Conservation (phyloP, 768 basidiomycete genomes). For the Boletus pseudopeckii region DNA sequence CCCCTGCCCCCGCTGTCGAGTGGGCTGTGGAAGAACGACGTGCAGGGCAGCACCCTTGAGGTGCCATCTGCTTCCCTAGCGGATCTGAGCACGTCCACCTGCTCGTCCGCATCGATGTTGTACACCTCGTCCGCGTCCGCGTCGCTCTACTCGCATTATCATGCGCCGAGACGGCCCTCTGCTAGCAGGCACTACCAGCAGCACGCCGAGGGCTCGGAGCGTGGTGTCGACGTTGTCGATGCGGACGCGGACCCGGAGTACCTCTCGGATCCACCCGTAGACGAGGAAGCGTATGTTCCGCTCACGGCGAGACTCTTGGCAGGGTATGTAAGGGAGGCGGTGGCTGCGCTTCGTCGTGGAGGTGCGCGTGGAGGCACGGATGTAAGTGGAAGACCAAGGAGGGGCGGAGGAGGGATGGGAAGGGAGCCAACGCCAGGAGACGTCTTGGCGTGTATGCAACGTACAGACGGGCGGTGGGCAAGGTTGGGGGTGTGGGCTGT, state of each 20-base stretch:
- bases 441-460: slow-evolving; percentile 43
- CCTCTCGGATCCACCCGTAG: slow-evolving; percentile 56
- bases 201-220: neutral
- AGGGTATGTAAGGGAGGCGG: slow-evolving; percentile 42
- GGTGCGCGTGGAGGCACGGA: slow-evolving; percentile 4
- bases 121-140: slow-evolving; percentile 21
- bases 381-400: slow-evolving; percentile 7
- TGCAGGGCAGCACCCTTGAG: slow-evolving; percentile 22
- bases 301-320: slow-evolving; percentile 53
- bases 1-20: slow-evolving; percentile 14
- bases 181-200: neutral
- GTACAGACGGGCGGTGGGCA: slow-evolving; percentile 62
- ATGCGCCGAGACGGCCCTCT: slow-evolving; percentile 13
- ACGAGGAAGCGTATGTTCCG: slow-evolving; percentile 63
- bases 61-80: slow-evolving; percentile 14
- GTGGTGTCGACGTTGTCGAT: slow-evolving; percentile 24
- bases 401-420: neutral
- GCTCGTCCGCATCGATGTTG: slow-evolving; percentile 26
- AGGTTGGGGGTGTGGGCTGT: slow-evolving; percentile 62
- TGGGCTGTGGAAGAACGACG: slow-evolving; percentile 47
- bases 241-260: slow-evolving; percentile 39
- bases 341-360: slow-evolving; percentile 34
- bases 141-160: slow-evolving; percentile 26
- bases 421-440: slow-evolving; percentile 38
- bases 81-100: neutral